Conservation (phyloP, 106 monocot species). For the Allium fistulosum region DNA sequence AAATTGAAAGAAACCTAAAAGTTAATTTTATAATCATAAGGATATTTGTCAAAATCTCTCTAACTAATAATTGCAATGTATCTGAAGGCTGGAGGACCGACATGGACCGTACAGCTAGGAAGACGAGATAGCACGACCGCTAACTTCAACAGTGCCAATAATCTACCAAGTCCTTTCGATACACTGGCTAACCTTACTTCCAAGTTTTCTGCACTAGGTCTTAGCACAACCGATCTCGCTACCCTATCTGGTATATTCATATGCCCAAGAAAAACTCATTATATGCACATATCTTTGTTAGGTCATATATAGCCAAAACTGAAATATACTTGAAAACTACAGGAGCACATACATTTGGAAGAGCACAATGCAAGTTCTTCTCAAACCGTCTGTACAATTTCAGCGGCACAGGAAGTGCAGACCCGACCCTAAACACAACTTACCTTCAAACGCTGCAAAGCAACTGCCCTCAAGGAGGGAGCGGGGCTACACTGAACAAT, state of each 20-base stretch:
- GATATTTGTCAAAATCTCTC: too few relatives aligned
- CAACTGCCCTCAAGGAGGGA: conserved; percentile 13
- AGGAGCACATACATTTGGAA: conserved; percentile 28
- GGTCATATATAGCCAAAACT: not conserved
- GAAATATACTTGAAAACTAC: not conserved
- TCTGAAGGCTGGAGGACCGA: conserved; percentile 36
- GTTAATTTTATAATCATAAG: too few relatives aligned
- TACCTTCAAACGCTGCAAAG: not conserved
- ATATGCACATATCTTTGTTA: not conserved
- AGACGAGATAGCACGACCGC: conserved; percentile 24
- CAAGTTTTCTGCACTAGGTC: conserved; percentile 20
- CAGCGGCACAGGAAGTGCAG: conserved; percentile 9
- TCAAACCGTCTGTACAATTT: conserved; percentile 27
- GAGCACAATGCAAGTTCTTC: conserved; percentile 15
- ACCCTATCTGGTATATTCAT: conserved; percentile 18
- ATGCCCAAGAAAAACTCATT: not conserved
- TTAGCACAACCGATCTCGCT: conserved; percentile 25
- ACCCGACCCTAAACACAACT: conserved; percentile 17
- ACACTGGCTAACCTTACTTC: conserved; percentile 7
- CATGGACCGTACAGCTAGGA: conserved; percentile 23
- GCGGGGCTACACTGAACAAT: conserved; percentile 7
- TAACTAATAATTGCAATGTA: too few relatives aligned
- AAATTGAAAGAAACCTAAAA: too few relatives aligned
- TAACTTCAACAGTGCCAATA: conserved; percentile 5
- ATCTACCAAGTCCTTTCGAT: conserved; percentile 26